Evolutionary conservation across 2,329 filamentous ascomycete species (phyloP).

Genomic region (Elsinoe fawcettii): DNA sequence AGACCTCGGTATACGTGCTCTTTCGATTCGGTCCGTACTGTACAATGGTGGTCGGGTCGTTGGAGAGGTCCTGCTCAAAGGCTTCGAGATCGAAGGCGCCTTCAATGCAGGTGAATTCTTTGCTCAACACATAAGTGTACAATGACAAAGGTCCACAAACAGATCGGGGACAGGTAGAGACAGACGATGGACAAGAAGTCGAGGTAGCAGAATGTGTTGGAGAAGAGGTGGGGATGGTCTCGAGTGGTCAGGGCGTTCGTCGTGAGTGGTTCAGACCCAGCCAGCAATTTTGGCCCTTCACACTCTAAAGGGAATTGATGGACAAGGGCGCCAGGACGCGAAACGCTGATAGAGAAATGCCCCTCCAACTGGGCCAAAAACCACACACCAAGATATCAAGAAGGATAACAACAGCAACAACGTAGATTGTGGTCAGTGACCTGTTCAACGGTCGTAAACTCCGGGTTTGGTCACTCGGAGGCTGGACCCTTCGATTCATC

Average conservation of each 20-base stretch:
- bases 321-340: background rate
- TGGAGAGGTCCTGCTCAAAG: background rate
- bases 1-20: background rate
- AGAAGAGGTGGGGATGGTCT: background rate
- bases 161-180: background rate
- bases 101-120: background rate
- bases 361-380: background rate
- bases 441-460: constrained; percentile 1
- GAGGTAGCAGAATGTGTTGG: background rate
- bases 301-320: background rate
- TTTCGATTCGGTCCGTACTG: background rate
- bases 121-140: background rate
- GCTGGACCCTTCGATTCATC: background rate
- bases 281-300: background rate
- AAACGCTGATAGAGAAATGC: too few species aligned
- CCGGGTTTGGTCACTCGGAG: background rate
- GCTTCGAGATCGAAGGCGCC: background rate
- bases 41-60: background rate
- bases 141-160: background rate
- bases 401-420: background rate
- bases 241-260: background rate
- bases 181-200: background rate
- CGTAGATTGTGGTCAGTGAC: background rate
- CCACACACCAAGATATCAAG: background rate
- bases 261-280: background rate